A percentile compares a stretch with the other conserved stretches of the same genome.
Evolutionary conservation across 352 stramenopile genomes (phyloP).

Genomic region (Bremia lactucae): DNA sequence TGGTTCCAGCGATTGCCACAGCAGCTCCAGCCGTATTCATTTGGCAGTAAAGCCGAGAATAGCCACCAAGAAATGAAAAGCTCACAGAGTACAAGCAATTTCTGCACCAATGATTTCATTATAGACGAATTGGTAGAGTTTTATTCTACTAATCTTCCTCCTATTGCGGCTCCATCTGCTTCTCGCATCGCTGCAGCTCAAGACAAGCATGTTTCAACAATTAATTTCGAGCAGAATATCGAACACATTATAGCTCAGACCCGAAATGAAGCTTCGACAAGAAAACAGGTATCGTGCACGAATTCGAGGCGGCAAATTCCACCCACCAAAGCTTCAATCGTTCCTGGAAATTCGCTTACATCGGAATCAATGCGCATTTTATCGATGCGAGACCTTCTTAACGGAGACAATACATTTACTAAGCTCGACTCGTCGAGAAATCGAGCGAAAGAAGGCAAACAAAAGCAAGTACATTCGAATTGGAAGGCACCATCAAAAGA

Average conservation of each 20-base stretch:
- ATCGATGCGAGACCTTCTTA: conserved; percentile 24
- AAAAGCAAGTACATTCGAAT: conserved; percentile 8
- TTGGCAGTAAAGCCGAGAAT: neutral
- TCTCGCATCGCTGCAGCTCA: conserved; percentile 2
- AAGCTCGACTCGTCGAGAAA: conserved; percentile 3
- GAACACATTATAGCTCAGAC: neutral
- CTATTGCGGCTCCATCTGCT: no score
- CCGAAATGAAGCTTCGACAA: conserved; percentile 1
- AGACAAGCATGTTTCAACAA: neutral
- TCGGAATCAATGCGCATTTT: conserved; percentile 5
- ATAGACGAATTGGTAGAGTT: no score
- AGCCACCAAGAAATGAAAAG: neutral
- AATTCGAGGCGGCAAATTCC: conserved; percentile 6
- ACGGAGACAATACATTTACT: conserved; percentile 10
- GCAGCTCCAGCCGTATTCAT: conserved; percentile 8
- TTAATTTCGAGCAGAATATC: no score
- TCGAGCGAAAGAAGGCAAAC: conserved; percentile 8
- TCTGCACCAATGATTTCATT: conserved; percentile 2
- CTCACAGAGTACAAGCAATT: neutral
- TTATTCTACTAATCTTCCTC: no score
- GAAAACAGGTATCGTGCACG: neutral
- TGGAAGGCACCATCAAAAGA: conserved; percentile 11
- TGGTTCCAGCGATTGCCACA: conserved; percentile 3
- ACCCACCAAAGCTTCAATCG: conserved; percentile 12
- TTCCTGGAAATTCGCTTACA: conserved; percentile 21